These are phyloP conservation scores for Aureobasidium musti DNA, from an alignment of 2,329 filamentous ascomycete species.

Conservation along the genomic window DNA sequence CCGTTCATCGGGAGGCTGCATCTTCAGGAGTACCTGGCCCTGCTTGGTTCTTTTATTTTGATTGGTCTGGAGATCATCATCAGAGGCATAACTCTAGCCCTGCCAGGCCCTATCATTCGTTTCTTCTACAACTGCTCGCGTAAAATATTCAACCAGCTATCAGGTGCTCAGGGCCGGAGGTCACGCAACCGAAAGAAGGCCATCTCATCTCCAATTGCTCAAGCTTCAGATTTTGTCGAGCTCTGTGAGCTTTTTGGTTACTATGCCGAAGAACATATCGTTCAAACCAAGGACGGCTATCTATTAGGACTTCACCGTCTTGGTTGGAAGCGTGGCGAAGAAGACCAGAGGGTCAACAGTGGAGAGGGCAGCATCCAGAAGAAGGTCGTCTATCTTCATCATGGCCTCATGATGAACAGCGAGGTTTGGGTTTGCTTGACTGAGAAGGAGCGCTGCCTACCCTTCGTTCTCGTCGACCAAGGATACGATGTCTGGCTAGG, in stretches of 20 bases:
- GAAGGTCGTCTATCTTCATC: conserved; percentile 89
- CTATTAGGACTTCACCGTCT: conserved; percentile 86
- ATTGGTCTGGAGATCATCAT: conserved; percentile 81
- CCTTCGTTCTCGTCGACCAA: conserved; percentile 83
- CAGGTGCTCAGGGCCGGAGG: conserved; percentile 67
- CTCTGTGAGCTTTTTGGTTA: conserved; percentile 92
- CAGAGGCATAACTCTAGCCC: conserved; percentile 79
- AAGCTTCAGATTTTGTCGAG: conserved; percentile 89
- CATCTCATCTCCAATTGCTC: conserved; percentile 63
- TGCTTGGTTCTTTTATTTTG: conserved; percentile 79
- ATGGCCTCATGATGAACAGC: conserved; percentile 97
- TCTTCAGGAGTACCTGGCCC: conserved; percentile 77
- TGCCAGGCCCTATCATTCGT: conserved; percentile 78
- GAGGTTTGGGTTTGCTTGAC: conserved; percentile 97
- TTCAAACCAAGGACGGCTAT: conserved; percentile 92
- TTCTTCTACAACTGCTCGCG: conserved; percentile 83
- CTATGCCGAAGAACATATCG: conserved; percentile 91
- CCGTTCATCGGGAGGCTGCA: conserved; percentile 64
- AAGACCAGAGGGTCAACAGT: conserved; percentile 73
- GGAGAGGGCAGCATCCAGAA: conserved; percentile 70
- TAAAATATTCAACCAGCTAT: conserved; percentile 76
- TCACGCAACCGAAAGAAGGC: conserved; percentile 66
- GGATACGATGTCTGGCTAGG: conserved; percentile 98
- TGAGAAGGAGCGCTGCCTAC: conserved; percentile 79
- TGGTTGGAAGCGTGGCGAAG: conserved; percentile 79